Evolutionary conservation across 352 stramenopile species (phyloP), one percentile per base, ranked within the genome.

Genomic region (Globisporangium recalcitrans): DNA sequence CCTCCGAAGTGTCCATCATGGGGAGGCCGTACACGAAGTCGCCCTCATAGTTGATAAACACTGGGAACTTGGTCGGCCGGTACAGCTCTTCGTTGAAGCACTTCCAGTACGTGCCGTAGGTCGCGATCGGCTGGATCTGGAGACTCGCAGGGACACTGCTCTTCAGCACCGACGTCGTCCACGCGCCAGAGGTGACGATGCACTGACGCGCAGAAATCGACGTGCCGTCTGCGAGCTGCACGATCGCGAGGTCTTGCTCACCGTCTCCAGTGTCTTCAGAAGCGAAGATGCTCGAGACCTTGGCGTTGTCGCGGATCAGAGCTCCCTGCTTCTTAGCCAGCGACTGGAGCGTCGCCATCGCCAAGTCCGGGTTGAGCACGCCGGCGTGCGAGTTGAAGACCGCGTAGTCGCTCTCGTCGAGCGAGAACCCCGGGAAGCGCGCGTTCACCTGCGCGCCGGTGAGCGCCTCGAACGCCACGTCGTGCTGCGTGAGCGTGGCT

Each of bases 41-140:
- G 24, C 70, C 52, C 1, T 75, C 77, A 67, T 86, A 86, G 60
- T 85, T 80, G 65, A 90, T 84, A 22, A 87, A 90, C 31, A 87
- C 78, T 3, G 81, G 78, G 60, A 90, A 87, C 16, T 71, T 74
- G 67, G 62, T 58, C 9, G 76, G 68, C 1, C 63, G 72, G 63
- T 77, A 85, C 26, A 78, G 55, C 54, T 80, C 65, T 58, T 78
- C 65, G 19, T 40, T 52, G 21, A 70, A 62, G 54, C 70, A 84
- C 40, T 75, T 80, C 78, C 75, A 85, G 70, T 85, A 87, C n/a
- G 71, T 80, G 22, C 76, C 78, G 54, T 87, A 90, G 6, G 79
- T 85, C 22, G 80, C 77, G 51, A 87, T 80, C 16, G 76, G 78
- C 56, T 85, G 74, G 27, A 88, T 63, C 14, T 75, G 69, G n/a